Evolutionary conservation across 345 rosid species (phyloP), one percentile per base, ranked within the genome.

Genomic region (Melaleuca alternifolia): DNA sequence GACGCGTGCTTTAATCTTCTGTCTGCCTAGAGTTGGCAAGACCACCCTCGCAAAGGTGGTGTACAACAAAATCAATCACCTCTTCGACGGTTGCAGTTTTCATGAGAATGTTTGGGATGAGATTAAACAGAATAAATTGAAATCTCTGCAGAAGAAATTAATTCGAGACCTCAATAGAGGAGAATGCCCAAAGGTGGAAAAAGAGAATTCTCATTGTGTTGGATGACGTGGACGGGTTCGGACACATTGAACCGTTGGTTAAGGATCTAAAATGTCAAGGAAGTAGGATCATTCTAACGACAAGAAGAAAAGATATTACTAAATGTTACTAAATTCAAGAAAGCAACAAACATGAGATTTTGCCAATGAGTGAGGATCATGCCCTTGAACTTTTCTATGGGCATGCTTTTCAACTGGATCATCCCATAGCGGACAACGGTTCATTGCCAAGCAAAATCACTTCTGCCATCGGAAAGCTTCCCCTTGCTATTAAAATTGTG

Each of bases 401-500:
- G 18, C 37, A n/a, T 59, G 71, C 71, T 6, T 59, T 13, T 3
- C 37, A 18, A n/a, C 33, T 0, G 0, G 5, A 54, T 54, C 0
- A 2, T 0, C 57, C 57, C 57, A 0, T 54, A 54, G 0, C 0
- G 5, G 5, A 8, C 57, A 18, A 54, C 1, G 57, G 57, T 54
- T 21, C 26, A 18, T 5, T 54, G 0, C 0, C 57, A 7, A 0
- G 0, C 0, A 0, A 21, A 10, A 21, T 54, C 57, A 21, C 0
- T 1, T 54, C 2, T 54, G 26, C 5, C 3, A 24, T 54, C 4
- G 57, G 57, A 54, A 54, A 0, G 4, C 57, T 21, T 54, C 57
- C 57, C 21, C 57, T 0, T 54, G 4, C 57, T 21, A 8, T 54
- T 54, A 24, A 54, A 54, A 54, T 21, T 0, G 57, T 54, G 57